Evolutionary conservation across 139 green algal species (phyloP), one percentile per base, ranked within the genome.

Genomic region (Chlamydomonas sp.): DNA sequence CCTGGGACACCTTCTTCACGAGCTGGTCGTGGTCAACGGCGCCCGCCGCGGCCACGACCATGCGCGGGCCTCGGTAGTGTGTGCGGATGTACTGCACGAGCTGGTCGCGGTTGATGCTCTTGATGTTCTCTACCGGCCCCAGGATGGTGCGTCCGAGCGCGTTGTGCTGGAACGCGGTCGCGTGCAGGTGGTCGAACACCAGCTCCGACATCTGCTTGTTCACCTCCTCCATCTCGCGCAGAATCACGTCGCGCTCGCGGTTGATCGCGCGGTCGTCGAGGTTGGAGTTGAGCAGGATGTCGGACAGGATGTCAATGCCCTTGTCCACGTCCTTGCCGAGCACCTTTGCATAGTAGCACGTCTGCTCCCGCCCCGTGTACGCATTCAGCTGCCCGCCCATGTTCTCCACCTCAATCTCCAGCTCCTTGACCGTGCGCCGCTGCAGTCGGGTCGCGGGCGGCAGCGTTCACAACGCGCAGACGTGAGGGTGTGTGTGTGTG

Each of bases 171-270:
- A 99, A 99, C 2, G 95, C 95, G 36, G 95, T 99, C 30, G 95
- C 93, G 73, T 99, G 95, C 70, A 99, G 85, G 78, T 99, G 95
- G 83, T 99, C 95, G 78, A 99, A 97, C 30, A 99, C 79, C 30
- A 88, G 76, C 79, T 88, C 79, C 35, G 71, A 80, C 8, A 77
- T 82, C 69, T 84, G 79, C 73, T 88, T 85, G 74, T 88, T 84
- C 37, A 85, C 74, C 87, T 97, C 93, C 81, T 98, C 83, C 90
- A 97, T 97, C 75, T 99, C 95, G 1, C 91, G 75, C 67, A 99
- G 79, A 72, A 99, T 99, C 35, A 99, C 95, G 48, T 87, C 80
- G 3, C 93, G 78, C 83, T 99, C 95, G 35, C 87, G 78, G 76
- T 95, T 88, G 50, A 99, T 92, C 16, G 89, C 84, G 5, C 72